Base-by-base conservation (phyloP, 2,329 filamentous ascomycete genomes). In the Emericellopsis atlantica region DNA sequence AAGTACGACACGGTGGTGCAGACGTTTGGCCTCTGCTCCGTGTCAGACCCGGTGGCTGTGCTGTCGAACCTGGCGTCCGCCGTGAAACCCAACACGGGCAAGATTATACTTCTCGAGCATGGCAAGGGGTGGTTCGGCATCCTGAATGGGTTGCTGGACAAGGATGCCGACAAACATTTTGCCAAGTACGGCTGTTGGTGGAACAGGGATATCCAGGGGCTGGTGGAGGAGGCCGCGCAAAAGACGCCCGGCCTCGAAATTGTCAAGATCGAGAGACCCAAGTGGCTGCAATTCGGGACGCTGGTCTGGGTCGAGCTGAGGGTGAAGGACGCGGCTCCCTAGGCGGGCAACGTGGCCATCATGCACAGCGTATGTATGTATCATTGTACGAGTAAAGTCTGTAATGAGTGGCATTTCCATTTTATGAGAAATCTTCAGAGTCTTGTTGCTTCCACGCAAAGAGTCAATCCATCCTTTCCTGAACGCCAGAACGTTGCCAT, bases 181-280 rank as follows among this genome's bases (percentile, higher is more conserved):
- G 59, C 63, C 18, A 67, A 70, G 49, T 81, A 74, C 51, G 77
- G 77, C 3, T 81, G 77, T 59, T 81, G 77, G 77, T 81, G 76
- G 76, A 81, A 81, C 57, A 63, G 77, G 40, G 76, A 81, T 51
- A 70, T 81, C 44, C 69, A 71, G 49, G 58, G 51, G 29, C 63
- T 80, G 24, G 66, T 80, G 8, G 58, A 65, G 40, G 63, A 68
- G 44, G 76, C 74, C 24, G 60, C 60, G 16, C 46, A 49, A 39
- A 52, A 53, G 39, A 62, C 71, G 4, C 72, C 71, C 0, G 74
- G 74, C 2, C 58, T 81, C 39, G 70, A 78, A 53, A 59, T 81
- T 33, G 66, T 79, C 35, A 59, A 63, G 45, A 53, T 79, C 18
- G 60, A 71, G 47, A 64, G 70, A 39, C 74, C 74, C 3, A 66